Evolutionary conservation across 1,284 basidiomycete species (phyloP).

Genomic region (Cutaneotrichosporon cyanovorans): DNA sequence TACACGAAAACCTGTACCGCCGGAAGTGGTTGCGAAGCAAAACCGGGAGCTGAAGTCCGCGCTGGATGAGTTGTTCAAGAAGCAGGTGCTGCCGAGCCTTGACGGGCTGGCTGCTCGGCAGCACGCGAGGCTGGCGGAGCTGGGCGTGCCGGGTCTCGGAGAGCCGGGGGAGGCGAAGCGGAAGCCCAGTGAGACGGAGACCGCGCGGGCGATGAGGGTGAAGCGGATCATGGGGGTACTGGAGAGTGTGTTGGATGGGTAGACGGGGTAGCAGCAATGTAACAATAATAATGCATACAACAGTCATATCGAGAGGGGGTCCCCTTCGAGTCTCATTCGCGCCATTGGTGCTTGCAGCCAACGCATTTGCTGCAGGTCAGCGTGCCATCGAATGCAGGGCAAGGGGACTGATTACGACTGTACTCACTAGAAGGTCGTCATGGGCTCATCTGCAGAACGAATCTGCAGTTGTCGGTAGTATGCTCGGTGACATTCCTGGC

Average conservation of each 20-base stretch:
- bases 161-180: constrained; percentile 6
- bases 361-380: constrained; percentile 38
- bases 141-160: constrained; percentile 37
- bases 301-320: background rate
- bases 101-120: constrained; percentile 34
- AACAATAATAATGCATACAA: constrained; percentile 9
- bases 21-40: constrained; percentile 30
- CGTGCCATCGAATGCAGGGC: background rate
- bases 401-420: background rate
- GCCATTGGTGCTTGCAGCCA: constrained; percentile 43
- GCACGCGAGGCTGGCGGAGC: constrained; percentile 21
- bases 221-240: constrained; percentile 35
- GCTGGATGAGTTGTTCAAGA: constrained; percentile 24
- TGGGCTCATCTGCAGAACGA: constrained; percentile 89
- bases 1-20: constrained; percentile 24
- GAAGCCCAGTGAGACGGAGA: background rate
- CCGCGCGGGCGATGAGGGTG: constrained; percentile 22
- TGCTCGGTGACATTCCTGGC: constrained; percentile 68
- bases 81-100: constrained; percentile 24
- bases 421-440: constrained; percentile 79
- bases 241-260: constrained; percentile 25
- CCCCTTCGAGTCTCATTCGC: constrained; percentile 24
- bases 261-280: background rate
- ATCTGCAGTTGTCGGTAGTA: constrained; percentile 98
- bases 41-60: constrained; percentile 10